phyloP scores from a whole-genome alignment of 768 basidiomycete species.

The Kwoniella dendrophila region DNA sequence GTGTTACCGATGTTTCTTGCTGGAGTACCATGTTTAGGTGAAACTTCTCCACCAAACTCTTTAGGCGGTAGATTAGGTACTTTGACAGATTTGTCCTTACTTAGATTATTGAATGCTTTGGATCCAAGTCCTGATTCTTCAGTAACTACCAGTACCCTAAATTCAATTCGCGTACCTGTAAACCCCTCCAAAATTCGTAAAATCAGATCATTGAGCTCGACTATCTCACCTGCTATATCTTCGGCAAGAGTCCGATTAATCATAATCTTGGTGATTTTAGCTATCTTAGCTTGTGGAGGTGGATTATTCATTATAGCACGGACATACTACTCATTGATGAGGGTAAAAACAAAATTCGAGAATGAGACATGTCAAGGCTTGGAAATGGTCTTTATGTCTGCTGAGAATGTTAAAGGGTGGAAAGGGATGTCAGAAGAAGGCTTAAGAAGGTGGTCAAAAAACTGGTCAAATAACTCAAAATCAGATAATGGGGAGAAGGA shows the following conservation, averaged over 20 bases:
- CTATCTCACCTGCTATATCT: constrained; percentile 45
- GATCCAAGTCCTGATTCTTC: constrained; percentile 45
- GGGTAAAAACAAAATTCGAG: constrained; percentile 66
- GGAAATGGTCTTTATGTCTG: constrained; percentile 76
- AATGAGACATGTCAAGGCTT: constrained; percentile 67
- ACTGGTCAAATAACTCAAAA: constrained; percentile 58
- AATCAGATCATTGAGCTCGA: constrained; percentile 47
- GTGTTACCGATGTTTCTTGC: constrained; percentile 74
- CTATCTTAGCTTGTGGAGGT: constrained; percentile 68
- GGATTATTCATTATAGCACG: constrained; percentile 67
- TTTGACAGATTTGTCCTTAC: constrained; percentile 73
- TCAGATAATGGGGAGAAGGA: constrained; percentile 55
- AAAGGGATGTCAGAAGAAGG: constrained; percentile 72
- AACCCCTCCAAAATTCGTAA: constrained; percentile 2
- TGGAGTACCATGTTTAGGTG: constrained; percentile 68
- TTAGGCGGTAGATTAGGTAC: constrained; percentile 68
- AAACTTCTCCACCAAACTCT: constrained; percentile 59
- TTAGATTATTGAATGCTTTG: constrained; percentile 69
- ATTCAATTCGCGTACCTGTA: no score
- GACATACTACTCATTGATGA: constrained; percentile 66
- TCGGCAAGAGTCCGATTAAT: constrained; percentile 67
- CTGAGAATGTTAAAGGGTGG: constrained; percentile 67
- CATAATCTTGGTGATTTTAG: constrained; percentile 66
- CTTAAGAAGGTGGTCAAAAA: constrained; percentile 72
- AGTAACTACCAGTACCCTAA: constrained; percentile 54